phyloP scores from a whole-genome alignment of 2,329 filamentous ascomycete species.

The Alternaria postmessia region DNA sequence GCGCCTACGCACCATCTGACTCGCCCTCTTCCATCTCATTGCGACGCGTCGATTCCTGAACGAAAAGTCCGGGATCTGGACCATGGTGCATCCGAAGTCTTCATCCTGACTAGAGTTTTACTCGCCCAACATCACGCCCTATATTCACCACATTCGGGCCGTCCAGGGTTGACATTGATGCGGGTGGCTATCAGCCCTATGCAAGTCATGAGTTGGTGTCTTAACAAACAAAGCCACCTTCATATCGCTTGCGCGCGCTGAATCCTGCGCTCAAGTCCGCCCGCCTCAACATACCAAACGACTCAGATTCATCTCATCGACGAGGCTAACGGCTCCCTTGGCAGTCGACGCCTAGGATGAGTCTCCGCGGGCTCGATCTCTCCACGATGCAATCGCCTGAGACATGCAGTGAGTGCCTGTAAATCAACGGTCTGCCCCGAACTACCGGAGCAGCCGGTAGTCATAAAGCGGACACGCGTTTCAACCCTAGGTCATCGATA shows the following conservation, averaged over 20 bases:
- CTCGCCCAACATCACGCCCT: not conserved
- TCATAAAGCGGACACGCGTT: not conserved
- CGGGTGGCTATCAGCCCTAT: conserved; percentile 3
- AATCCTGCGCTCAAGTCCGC: not conserved
- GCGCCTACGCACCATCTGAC: not conserved
- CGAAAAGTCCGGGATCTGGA: not conserved
- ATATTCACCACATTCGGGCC: conserved; percentile 2
- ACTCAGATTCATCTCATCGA: not conserved
- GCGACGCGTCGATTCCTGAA: not conserved
- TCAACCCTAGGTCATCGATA: not conserved
- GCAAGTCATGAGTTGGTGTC: conserved; percentile 1
- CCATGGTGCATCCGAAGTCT: not conserved
- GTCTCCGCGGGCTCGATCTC: not conserved
- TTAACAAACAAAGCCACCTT: not conserved
- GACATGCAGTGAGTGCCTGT: not conserved
- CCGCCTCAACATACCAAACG: not conserved
- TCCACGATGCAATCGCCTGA: not conserved
- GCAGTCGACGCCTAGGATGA: not conserved
- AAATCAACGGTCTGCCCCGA: not conserved
- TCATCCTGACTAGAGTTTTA: not conserved
- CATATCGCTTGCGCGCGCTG: not conserved
- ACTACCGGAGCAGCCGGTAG: conserved; percentile 15
- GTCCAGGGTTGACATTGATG: not conserved
- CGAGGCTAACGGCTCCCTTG: not conserved
- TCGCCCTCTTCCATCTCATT: not conserved